Evolutionary conservation across 2,329 filamentous ascomycete species (phyloP), one percentile per base, ranked within the genome.

Genomic region (Plectosphaerella plurivora): DNA sequence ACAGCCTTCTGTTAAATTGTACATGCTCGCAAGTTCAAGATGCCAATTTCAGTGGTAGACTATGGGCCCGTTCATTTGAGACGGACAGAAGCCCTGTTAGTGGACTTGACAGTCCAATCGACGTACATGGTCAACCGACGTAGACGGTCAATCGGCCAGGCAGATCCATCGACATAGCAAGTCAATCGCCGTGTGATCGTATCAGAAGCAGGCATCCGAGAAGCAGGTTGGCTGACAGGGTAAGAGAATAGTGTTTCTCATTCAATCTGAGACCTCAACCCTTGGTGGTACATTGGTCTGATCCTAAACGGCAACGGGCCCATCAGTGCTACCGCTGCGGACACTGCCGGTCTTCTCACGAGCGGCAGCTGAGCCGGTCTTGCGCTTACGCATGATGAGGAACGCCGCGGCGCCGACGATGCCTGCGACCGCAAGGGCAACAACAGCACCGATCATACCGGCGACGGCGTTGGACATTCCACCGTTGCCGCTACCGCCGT

Each of bases 391-490:
- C 0, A 47, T 7, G 14, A 51, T 20, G 8, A 52, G n/a, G 11
- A 57, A 50, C 7, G 35, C 55, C 28, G 47, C 15, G 5, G 33
- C 50, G n/a, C 51, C 54, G 9, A 44, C 54, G 22, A 62, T 33
- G 5, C 47, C 56, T 1, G 64, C 59, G 6, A 66, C 61, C 11
- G 57, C 66, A 15, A 69, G 61, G 3, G 65, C 66, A 2, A 67
- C 63, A 55, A 66, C 55, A 3, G 67, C 65, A 15, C 65, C 66
- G 20, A 68, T 64, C 2, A 66, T 65, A 39, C 66, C 66, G 2
- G 65, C 66, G 7, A 68, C 63, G 4, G 59, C 57, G n/a, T 65
- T 67, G 5, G 67, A 68, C 57, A 69, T 64, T 28, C 61, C 60
- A 2, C 57, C 51, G 10, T 48, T 53, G 11, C 54, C 50, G 7